phyloP scores from a whole-genome alignment of 176 grass and related monocot genomes.

The sorghum (Sorghum bicolor) region Sorghum_bicolor_NCBIv3 NC_012879.2:2443001-2443500 shows the following conservation, averaged over 20 bases:
- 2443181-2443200: background rate
- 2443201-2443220: background rate
- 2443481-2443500: background rate
- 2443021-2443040: no score
- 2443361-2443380: no score
- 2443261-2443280: background rate
- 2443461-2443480: background rate
- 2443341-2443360: conserved; percentile 5
- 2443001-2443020: no score
- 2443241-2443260: background rate
- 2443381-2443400: background rate
- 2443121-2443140: no score
- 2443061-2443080: no score
- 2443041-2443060: no score
- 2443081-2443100: no score
- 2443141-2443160: no score
- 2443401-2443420: background rate
- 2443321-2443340: background rate
- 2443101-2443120: no score
- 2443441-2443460: background rate
- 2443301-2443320: background rate
- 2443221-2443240: background rate
- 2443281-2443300: background rate
- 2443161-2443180: background rate
- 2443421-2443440: background rate